Conservation (phyloP, 1,284 basidiomycete genomes). For the Naganishia sp. region DNA sequence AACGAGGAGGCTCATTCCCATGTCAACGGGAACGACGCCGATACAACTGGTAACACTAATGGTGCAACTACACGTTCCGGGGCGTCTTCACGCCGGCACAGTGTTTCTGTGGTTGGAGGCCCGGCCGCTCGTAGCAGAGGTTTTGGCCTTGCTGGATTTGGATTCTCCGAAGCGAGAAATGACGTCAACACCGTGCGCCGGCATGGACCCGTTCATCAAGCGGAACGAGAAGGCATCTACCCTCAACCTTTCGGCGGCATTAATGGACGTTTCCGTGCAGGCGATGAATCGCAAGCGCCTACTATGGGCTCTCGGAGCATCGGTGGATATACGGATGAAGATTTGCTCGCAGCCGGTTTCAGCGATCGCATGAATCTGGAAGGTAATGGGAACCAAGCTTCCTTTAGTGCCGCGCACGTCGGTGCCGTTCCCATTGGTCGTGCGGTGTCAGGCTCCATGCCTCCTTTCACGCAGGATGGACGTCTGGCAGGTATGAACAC, state of each 20-base stretch:
- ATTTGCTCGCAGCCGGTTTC: conserved; percentile 66
- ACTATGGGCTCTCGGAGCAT: conserved; percentile 23
- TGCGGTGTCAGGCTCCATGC: conserved; percentile 19
- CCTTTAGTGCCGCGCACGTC: conserved; percentile 34
- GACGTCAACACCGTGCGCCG: conserved; percentile 59
- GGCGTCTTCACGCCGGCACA: conserved; percentile 78
- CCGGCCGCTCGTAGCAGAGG: conserved; percentile 44
- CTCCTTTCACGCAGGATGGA: conserved; percentile 35
- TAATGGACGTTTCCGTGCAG: conserved; percentile 36
- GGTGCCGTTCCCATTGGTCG: conserved; percentile 28
- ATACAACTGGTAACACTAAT: conserved; percentile 2
- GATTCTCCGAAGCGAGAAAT: conserved; percentile 52
- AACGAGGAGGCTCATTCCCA: neutral
- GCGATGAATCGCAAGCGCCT: conserved; percentile 39
- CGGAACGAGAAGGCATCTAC: conserved; percentile 31
- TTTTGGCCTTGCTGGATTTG: conserved; percentile 44
- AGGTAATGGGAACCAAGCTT: conserved; percentile 53
- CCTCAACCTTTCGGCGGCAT: conserved; percentile 39
- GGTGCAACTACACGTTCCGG: conserved; percentile 54
- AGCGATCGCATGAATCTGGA: conserved; percentile 65
- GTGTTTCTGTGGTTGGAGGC: conserved; percentile 71
- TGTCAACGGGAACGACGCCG: neutral
- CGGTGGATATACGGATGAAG: conserved; percentile 68
- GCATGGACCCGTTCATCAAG: conserved; percentile 48
- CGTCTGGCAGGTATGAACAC: neutral